phyloP scores from a whole-genome alignment of 2,329 filamentous ascomycete species.

The Dothistroma pini region DNA sequence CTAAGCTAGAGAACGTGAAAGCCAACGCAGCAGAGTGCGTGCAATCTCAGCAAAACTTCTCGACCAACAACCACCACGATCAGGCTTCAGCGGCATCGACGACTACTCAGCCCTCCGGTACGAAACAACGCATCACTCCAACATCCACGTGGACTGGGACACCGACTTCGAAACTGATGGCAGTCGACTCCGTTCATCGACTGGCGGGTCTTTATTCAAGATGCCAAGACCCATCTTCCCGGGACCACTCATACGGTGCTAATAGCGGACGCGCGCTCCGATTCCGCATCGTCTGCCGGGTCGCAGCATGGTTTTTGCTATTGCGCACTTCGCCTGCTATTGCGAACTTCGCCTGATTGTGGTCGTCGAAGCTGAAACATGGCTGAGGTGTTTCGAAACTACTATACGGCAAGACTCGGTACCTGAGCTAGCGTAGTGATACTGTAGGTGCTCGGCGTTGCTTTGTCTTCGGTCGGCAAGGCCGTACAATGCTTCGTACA shows the following conservation, averaged over 20 bases:
- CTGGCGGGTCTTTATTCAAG: neutral
- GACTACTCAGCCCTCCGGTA: neutral
- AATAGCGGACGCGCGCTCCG: neutral
- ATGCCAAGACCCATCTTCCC: neutral
- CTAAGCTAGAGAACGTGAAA: too few species aligned
- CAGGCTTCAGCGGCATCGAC: neutral
- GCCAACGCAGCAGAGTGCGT: neutral
- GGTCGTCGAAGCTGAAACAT: neutral
- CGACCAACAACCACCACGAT: neutral
- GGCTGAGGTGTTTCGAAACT: neutral
- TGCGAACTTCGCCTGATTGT: neutral
- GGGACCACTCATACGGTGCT: neutral
- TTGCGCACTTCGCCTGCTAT: neutral
- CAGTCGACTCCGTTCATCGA: neutral
- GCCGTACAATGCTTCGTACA: neutral
- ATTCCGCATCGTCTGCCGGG: neutral
- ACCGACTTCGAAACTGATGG: neutral
- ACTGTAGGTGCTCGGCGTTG: neutral
- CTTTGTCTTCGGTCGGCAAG: neutral
- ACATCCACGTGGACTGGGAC: neutral
- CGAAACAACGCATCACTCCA: neutral
- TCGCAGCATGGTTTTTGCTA: neutral
- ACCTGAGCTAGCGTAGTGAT: neutral
- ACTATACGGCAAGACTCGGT: neutral
- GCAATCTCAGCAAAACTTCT: neutral